Base-by-base conservation (phyloP, 2,329 filamentous ascomycete genomes). In the Hymenoscyphus fraxineus region DNA sequence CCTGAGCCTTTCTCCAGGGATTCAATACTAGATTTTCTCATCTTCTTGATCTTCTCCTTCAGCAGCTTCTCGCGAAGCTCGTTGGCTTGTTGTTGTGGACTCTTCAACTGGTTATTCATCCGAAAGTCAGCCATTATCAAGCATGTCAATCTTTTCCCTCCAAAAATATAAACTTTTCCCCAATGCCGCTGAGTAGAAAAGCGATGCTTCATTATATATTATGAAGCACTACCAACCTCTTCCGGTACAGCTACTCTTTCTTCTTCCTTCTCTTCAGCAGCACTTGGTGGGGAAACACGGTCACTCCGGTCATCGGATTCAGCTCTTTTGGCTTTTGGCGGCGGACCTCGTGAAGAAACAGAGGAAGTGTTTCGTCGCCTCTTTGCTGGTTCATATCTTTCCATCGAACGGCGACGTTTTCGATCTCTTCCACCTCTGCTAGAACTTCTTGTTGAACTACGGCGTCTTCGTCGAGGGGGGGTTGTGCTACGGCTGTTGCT, bases 1-100 rank as follows among this genome's bases (percentile, higher is more conserved):
- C 80, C 74, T 81, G 73, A 77, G 75, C 74, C 67, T 61, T 76
- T 76, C 73, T 76, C 76, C 72, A 74, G 73, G 70, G 67, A 68
- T 41, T 71, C 68, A 63, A 69, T 78, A 75, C 77, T 81, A 71
- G 79, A 81, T 76, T 77, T 80, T 79, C 81, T 82, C 81, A 82
- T 83, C 79, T 83, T 80, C 76, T 81, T 82, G 69, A 84, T 82
- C 73, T 78, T 80, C 69, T 83, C 81, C 73, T 78, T 80, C n/a
- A 84, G 74, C 71, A 83, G 77, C 71, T 77, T 80, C 73, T 84
- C 82, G 66, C 79, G 78, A 65, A 80, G 74, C 70, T 82, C 77
- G 68, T 77, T 82, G 65, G 80, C 78, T 69, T 76, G 73, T 67
- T 77, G 78, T 66, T 79, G 77, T 58, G 76, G 74, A 61, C 76